Evolutionary conservation across 2,329 filamentous ascomycete genomes (phyloP).

Genomic region (Aspergillus calidoustus): DNA sequence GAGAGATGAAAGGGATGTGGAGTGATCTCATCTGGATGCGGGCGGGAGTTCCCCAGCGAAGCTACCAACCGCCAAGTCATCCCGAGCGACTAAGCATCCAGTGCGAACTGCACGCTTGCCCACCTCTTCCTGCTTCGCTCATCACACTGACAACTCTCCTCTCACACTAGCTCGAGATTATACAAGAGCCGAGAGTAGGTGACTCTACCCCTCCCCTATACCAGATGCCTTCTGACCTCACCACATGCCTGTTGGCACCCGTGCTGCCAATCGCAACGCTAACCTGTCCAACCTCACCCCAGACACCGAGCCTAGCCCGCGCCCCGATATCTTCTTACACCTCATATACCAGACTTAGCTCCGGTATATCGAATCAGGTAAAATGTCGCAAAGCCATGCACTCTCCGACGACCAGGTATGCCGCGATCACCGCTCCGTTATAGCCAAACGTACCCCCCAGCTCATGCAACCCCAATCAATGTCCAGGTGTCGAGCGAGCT

Average conservation of each 20-base stretch:
- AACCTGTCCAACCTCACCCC: slow-evolving; percentile 25
- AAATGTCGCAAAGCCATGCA: slow-evolving; percentile 90
- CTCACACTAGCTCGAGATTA: not conserved
- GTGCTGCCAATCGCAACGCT: slow-evolving; percentile 19
- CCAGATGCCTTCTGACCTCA: slow-evolving; percentile 12
- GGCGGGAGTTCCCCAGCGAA: not conserved
- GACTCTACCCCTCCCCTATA: slow-evolving; percentile 7
- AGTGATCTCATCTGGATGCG: slow-evolving; percentile 15
- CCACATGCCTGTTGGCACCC: slow-evolving; percentile 12
- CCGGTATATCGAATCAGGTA: slow-evolving; percentile 47
- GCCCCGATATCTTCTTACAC: slow-evolving; percentile 18
- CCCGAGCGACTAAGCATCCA: slow-evolving; percentile 10
- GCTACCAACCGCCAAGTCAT: slow-evolving; percentile 10
- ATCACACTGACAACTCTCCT: not conserved
- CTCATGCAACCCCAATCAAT: slow-evolving; percentile 21
- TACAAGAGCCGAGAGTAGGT: slow-evolving; percentile 10
- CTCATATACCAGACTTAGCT: slow-evolving; percentile 14
- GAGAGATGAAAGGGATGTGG: not conserved
- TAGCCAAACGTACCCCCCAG: slow-evolving; percentile 26
- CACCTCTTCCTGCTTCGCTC: not conserved
- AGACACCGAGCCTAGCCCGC: slow-evolving; percentile 27
- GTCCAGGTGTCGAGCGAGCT: slow-evolving; percentile 91
- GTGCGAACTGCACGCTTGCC: slow-evolving; percentile 1
- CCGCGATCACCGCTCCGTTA: slow-evolving; percentile 9
- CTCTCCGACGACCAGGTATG: slow-evolving; percentile 96